Percentiles rank a stretch among this genome's conserved stretches.
Evolutionary conservation across 202 grass and related monocot species (phyloP).

Genomic region (Musa balbisiana): DNA sequence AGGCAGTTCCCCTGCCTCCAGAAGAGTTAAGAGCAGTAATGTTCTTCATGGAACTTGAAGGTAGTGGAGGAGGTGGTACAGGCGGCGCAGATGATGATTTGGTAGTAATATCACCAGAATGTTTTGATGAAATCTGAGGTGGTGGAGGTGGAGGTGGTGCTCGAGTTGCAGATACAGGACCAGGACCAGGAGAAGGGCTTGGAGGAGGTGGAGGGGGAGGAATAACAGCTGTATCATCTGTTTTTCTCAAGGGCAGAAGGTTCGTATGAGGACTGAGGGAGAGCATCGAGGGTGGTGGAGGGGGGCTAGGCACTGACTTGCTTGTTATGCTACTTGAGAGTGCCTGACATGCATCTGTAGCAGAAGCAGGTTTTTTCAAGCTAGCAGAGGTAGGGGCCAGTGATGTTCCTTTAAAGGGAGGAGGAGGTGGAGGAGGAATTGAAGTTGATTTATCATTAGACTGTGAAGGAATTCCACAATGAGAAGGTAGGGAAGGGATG

Average conservation of each 20-base stretch:
- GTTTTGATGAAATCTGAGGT: conserved; percentile 40
- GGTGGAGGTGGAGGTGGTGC: conserved; percentile 20
- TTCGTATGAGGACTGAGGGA: not conserved
- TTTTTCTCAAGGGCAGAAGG: not conserved
- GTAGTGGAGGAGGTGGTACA: conserved; percentile 29
- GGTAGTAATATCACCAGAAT: conserved; percentile 4
- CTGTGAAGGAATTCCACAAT: not conserved
- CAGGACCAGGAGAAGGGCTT: conserved; percentile 16
- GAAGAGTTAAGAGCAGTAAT: not conserved
- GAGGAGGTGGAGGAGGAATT: conserved; percentile 6
- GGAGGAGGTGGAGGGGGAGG: conserved; percentile 28
- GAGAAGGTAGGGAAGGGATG: not conserved
- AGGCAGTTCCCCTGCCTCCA: conserved; percentile 23
- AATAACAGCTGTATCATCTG: conserved; percentile 26
- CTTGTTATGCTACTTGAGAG: conserved; percentile 17
- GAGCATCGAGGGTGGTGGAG: conserved; percentile 3
- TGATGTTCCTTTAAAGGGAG: not conserved
- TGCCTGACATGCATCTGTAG: conserved; percentile 16
- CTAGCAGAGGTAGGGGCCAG: not conserved
- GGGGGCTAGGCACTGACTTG: conserved; percentile 17
- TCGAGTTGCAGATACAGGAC: not conserved
- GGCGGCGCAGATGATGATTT: conserved; percentile 35
- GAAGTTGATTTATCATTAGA: conserved; percentile 4
- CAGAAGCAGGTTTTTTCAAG: conserved; percentile 23
- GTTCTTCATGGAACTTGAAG: conserved; percentile 29